Conservation (phyloP, 2,329 filamentous ascomycete genomes). For the Aspergillus unguis region DNA sequence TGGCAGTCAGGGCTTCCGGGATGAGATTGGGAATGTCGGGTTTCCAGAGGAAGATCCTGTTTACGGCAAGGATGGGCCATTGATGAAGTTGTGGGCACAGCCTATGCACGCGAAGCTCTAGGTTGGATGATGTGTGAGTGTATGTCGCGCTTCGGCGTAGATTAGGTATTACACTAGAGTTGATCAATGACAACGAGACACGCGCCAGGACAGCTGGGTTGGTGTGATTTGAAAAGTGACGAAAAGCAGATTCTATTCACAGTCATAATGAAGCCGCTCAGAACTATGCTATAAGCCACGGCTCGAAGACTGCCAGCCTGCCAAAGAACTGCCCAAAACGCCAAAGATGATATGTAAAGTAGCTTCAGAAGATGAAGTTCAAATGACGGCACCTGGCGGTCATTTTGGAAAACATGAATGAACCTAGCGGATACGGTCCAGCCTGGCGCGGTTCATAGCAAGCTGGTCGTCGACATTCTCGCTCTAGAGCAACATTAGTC, state of each 20-base stretch:
- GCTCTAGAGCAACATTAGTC: constrained; percentile 54
- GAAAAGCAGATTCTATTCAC: constrained; percentile 5
- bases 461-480: constrained; percentile 80
- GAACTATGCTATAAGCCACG: neutral
- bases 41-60: constrained; percentile 7
- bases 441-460: constrained; percentile 69
- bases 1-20: neutral
- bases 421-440: constrained; percentile 55
- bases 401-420: constrained; percentile 5
- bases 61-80: neutral
- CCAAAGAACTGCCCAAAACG: constrained; percentile 19
- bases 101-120: neutral
- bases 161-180: neutral
- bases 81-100: constrained; percentile 4
- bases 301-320: neutral
- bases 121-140: neutral
- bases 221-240: neutral
- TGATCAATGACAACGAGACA: neutral
- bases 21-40: neutral
- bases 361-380: neutral
- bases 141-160: neutral
- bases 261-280: neutral
- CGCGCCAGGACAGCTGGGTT: neutral
- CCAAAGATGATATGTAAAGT: constrained; percentile 18
- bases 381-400: constrained; percentile 31